These are phyloP conservation scores for Stephanocyclus meneghinianus DNA, from an alignment of 352 stramenopile species.

Conservation along the genomic window DNA sequence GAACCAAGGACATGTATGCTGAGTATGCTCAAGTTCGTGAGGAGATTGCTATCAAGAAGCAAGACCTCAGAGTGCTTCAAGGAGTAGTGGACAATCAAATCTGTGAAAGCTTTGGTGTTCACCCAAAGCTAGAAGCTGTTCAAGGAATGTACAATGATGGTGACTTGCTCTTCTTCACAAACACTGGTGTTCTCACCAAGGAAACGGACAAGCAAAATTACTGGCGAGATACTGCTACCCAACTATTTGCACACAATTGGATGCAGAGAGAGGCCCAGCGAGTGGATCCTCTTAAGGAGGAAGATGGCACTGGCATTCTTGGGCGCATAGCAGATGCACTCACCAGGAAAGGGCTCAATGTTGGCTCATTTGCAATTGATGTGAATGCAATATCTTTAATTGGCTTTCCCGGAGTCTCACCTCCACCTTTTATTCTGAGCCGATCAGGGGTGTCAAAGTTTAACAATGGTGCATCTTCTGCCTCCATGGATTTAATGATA, in stretches of 20 bases:
- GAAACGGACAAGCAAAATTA: constrained; percentile 58
- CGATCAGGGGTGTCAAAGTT: constrained; percentile 45
- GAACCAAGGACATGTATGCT: constrained; percentile 56
- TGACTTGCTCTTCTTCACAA: constrained; percentile 71
- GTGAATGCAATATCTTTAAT: constrained; percentile 41
- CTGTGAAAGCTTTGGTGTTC: constrained; percentile 75
- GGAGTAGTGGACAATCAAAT: constrained; percentile 46
- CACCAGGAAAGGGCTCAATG: constrained; percentile 43
- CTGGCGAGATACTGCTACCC: constrained; percentile 54
- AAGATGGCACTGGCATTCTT: constrained; percentile 67
- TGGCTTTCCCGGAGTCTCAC: constrained; percentile 37
- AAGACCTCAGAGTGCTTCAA: constrained; percentile 39
- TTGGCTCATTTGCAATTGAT: constrained; percentile 52
- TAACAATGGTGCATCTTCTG: constrained; percentile 33
- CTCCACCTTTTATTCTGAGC: constrained; percentile 51
- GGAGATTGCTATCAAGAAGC: constrained; percentile 42
- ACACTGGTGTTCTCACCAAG: constrained; percentile 76
- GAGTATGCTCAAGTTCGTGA: constrained; percentile 49
- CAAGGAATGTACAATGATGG: constrained; percentile 70
- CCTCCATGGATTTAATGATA: constrained; percentile 44
- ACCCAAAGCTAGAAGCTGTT: constrained; percentile 46
- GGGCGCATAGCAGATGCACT: constrained; percentile 75
- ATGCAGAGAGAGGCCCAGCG: constrained; percentile 52
- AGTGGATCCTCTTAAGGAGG: constrained; percentile 58
- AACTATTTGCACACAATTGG: constrained; percentile 75